Percentiles rank a stretch among this genome's conserved stretches.
Conservation (phyloP, 2,329 filamentous ascomycete genomes). For the Diplodia corticola region DNA sequence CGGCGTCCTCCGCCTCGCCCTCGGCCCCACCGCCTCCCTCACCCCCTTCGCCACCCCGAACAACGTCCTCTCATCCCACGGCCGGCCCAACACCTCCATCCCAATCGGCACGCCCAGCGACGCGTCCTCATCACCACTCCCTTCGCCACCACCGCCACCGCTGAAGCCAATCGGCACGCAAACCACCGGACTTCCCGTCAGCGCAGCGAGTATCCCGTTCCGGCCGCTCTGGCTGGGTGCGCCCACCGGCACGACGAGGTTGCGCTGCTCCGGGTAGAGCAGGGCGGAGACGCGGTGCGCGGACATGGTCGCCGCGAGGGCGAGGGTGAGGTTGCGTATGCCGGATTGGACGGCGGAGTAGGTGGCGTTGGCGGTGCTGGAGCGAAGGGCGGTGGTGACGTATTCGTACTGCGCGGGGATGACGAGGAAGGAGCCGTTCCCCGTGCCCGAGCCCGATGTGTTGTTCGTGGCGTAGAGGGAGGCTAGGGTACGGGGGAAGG, state of each 20-base stretch:
- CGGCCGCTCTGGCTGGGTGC: conserved; percentile 59
- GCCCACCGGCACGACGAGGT: conserved; percentile 61
- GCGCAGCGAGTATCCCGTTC: conserved; percentile 58
- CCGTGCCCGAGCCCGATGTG: conserved; percentile 33
- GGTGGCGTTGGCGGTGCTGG: conserved; percentile 52
- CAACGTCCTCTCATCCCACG: conserved; percentile 57
- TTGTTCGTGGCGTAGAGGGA: conserved; percentile 50
- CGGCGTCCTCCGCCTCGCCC: conserved; percentile 51
- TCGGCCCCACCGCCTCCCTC: conserved; percentile 40
- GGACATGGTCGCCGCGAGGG: conserved; percentile 54
- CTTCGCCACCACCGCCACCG: no score
- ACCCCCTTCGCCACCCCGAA: conserved; percentile 56
- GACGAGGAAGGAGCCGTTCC: conserved; percentile 55
- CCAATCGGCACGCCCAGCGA: conserved; percentile 62
- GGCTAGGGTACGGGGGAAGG: conserved; percentile 48
- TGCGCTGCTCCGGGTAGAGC: conserved; percentile 66
- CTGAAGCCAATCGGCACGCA: conserved; percentile 58
- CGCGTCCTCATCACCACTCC: conserved; percentile 51
- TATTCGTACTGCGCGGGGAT: conserved; percentile 60
- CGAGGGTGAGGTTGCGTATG: conserved; percentile 55
- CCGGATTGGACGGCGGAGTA: conserved; percentile 51
- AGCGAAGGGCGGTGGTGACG: conserved; percentile 52
- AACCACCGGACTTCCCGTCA: conserved; percentile 56
- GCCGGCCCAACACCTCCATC: conserved; percentile 62
- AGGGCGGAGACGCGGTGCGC: conserved; percentile 55